Conservation (phyloP, 495 filamentous ascomycete genomes). For the Aspergillus haitiensis region DNA sequence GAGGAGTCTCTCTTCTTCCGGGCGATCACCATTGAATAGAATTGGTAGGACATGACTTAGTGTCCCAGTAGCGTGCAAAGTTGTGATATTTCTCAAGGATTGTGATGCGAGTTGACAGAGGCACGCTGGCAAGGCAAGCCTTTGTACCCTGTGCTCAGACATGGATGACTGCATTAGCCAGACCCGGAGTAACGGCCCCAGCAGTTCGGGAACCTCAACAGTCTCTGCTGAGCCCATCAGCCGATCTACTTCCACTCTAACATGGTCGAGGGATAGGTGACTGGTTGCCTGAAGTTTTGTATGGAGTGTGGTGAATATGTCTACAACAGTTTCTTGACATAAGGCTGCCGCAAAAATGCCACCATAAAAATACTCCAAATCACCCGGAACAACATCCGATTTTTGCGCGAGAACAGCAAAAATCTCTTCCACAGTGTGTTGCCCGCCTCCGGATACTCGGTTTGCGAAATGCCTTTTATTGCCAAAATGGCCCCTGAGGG, state of each 20-base stretch:
- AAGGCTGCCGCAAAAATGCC: conserved; percentile 79
- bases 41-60: conserved; percentile 70
- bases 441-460: conserved; percentile 71
- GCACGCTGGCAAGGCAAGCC: conserved; percentile 41
- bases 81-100: conserved; percentile 73
- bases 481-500: conserved; percentile 76
- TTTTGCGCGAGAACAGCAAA: conserved; percentile 60
- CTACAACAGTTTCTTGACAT: conserved; percentile 67
- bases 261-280: conserved; percentile 19
- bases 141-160: conserved; percentile 30
- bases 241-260: conserved; percentile 37
- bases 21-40: conserved; percentile 54
- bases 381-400: conserved; percentile 51
- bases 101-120: conserved; percentile 48
- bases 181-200: conserved; percentile 44
- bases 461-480: conserved; percentile 84
- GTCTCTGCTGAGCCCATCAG: conserved; percentile 42
- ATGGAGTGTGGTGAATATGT: conserved; percentile 39
- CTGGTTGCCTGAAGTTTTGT: conserved; percentile 28
- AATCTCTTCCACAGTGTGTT: conserved; percentile 70
- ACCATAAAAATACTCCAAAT: conserved; percentile 77
- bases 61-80: conserved; percentile 75
- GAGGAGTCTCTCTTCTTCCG: conserved; percentile 53
- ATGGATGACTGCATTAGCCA: conserved; percentile 38
- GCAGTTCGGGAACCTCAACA: conserved; percentile 42